A percentile compares a stretch with the other conserved stretches of the same genome.
phyloP scores from a whole-genome alignment of 768 basidiomycete species.

The Hericium alpestre region DNA sequence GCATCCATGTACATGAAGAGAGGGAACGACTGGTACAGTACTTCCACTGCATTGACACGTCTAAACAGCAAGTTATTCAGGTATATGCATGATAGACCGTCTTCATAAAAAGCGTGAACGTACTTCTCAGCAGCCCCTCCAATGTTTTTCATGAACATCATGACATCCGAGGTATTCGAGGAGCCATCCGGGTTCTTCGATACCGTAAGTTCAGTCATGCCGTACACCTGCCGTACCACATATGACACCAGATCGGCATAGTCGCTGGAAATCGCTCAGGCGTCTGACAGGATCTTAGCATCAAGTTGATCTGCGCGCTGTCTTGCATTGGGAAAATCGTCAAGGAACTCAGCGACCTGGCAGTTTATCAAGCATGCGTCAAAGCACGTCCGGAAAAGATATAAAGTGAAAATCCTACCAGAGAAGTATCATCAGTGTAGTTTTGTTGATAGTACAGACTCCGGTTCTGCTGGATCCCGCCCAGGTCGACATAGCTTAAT shows the following conservation, averaged over 20 bases:
- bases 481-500: conserved; percentile 24
- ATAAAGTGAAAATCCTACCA: conserved; percentile 13
- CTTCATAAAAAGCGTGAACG: conserved; percentile 26
- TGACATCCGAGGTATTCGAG: conserved; percentile 23
- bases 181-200: conserved; percentile 18
- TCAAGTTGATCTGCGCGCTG: conserved; percentile 23
- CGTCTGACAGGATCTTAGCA: conserved; percentile 21
- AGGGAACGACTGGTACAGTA: conserved; percentile 24
- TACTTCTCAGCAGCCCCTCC: neutral
- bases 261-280: conserved; percentile 19
- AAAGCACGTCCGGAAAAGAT: neutral
- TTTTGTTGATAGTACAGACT: conserved; percentile 23
- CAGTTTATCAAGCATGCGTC: neutral
- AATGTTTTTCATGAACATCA: conserved; percentile 25
- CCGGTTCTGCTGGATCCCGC: conserved; percentile 21
- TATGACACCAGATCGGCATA: conserved; percentile 24
- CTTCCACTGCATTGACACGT: conserved; percentile 26
- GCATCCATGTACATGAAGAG: no score
- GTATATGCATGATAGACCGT: conserved; percentile 14
- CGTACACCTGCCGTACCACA: conserved; percentile 25
- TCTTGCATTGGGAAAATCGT: conserved; percentile 21
- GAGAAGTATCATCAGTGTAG: conserved; percentile 15
- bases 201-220: conserved; percentile 25
- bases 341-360: conserved; percentile 24
- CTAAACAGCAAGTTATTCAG: neutral